A percentile compares a stretch with the other conserved stretches of the same genome.
phyloP scores from a whole-genome alignment of 2,329 filamentous ascomycete genomes.

The Penicillium sp. region DNA sequence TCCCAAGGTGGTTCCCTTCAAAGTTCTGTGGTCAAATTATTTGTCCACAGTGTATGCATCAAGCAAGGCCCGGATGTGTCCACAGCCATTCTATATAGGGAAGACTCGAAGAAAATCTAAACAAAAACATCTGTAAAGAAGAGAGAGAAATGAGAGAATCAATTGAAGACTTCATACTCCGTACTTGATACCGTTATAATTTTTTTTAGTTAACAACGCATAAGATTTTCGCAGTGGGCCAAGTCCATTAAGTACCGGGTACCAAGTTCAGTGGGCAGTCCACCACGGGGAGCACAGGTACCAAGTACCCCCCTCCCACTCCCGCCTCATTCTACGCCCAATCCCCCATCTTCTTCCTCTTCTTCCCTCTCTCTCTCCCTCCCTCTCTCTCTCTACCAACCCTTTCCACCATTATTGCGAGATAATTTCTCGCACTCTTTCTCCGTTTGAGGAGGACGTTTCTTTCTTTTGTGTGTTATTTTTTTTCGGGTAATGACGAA shows the following conservation, averaged over 20 bases:
- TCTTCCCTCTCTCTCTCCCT: slow-evolving; percentile 5
- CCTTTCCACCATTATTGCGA: slow-evolving; percentile 16
- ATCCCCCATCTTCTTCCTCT: slow-evolving; percentile 12
- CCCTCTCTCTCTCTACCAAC: slow-evolving; percentile 12
- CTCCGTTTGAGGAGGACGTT: slow-evolving; percentile 2
- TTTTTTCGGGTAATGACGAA: slow-evolving; percentile 20
- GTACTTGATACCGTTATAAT: not conserved
- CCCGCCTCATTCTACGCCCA: slow-evolving; percentile 10
- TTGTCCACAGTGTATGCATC: slow-evolving; percentile 14
- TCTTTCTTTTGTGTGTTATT: slow-evolving; percentile 21
- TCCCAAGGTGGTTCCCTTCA: not conserved
- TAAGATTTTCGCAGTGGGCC: slow-evolving; percentile 13
- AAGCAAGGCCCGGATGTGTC: slow-evolving; percentile 21
- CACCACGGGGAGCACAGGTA: slow-evolving; percentile 9
- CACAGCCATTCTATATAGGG: slow-evolving; percentile 8
- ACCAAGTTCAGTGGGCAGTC: slow-evolving; percentile 8
- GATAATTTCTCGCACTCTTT: slow-evolving; percentile 5
- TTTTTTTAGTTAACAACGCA: slow-evolving; percentile 16
- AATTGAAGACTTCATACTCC: not conserved
- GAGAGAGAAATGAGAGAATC: not conserved
- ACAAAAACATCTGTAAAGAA: slow-evolving; percentile 13
- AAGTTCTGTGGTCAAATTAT: not conserved
- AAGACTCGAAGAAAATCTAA: slow-evolving; percentile 25
- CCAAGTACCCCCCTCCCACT: slow-evolving; percentile 8
- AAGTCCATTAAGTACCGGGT: slow-evolving; percentile 10